Evolutionary conservation across 2,329 filamentous ascomycete species (phyloP).

Genomic region (Penicillium sp.): DNA sequence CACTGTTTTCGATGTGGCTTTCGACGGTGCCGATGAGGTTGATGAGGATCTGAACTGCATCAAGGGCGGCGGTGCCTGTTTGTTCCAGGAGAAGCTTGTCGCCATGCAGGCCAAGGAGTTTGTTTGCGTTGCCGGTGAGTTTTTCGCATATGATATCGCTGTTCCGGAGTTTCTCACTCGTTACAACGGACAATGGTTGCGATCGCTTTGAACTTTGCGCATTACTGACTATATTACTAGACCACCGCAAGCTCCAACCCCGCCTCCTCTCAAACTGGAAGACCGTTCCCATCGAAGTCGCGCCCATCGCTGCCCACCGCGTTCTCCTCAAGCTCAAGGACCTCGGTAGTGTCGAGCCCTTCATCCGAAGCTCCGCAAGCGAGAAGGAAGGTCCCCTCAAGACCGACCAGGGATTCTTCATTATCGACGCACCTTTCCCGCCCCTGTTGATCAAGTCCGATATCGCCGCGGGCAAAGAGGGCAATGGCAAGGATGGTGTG

Average conservation of each 20-base stretch:
- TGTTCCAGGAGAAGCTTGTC: conserved; percentile 97
- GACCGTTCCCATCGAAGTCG: conserved; percentile 87
- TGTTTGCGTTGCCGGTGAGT: conserved; percentile 77
- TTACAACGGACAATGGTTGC: not conserved
- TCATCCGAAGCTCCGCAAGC: conserved; percentile 70
- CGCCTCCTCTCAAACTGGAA: conserved; percentile 78
- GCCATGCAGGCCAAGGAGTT: conserved; percentile 82
- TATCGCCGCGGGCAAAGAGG: conserved; percentile 49
- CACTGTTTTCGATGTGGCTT: conserved; percentile 78
- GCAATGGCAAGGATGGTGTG: conserved; percentile 63
- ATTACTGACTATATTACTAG: conserved; percentile 44
- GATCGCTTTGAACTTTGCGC: not conserved
- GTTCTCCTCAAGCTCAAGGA: conserved; percentile 72
- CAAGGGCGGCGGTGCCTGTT: conserved; percentile 95
- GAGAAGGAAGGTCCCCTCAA: conserved; percentile 81
- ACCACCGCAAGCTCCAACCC: conserved; percentile 85
- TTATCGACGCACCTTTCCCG: conserved; percentile 89
- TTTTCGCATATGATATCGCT: not conserved
- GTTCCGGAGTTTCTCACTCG: not conserved
- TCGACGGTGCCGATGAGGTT: conserved; percentile 96
- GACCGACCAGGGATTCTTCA: conserved; percentile 84
- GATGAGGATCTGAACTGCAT: conserved; percentile 94
- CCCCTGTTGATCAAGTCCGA: conserved; percentile 68
- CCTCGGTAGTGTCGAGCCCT: conserved; percentile 72
- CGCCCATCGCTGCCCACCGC: conserved; percentile 76